Evolutionary conservation across 1,284 basidiomycete genomes (phyloP).

Genomic region (Rhodotorula sp.): DNA sequence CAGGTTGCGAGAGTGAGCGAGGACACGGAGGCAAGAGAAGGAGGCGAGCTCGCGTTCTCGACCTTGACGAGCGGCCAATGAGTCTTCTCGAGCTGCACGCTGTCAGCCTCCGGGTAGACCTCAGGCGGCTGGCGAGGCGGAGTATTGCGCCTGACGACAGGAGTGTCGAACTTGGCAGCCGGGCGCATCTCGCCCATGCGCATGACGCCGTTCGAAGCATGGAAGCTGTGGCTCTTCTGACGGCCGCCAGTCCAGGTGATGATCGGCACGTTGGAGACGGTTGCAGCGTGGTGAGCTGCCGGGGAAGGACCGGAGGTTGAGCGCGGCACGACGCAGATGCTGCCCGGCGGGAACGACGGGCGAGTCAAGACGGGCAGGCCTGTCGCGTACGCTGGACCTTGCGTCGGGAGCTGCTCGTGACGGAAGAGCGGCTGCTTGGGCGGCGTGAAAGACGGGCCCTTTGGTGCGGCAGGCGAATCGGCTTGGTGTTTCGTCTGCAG

Average conservation of each 20-base stretch:
- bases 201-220: too few relatives aligned
- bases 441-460: too few relatives aligned
- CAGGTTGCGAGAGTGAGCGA: background rate
- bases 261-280: too few relatives aligned
- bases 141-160: background rate
- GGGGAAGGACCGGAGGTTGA: too few relatives aligned
- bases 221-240: too few relatives aligned
- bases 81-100: background rate
- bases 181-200: background rate
- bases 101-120: background rate
- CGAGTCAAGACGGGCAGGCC: background rate
- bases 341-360: background rate
- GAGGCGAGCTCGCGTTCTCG: conserved; percentile 20
- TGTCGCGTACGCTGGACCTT: background rate
- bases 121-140: background rate
- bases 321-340: background rate
- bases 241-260: too few relatives aligned
- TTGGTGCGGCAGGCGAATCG: background rate
- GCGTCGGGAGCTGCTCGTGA: background rate
- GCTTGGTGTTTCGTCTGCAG: background rate
- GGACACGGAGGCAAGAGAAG: background rate
- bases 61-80: conserved; percentile 32
- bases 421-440: too few relatives aligned
- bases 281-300: too few relatives aligned
- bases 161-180: background rate